Evolutionary conservation across 1,284 basidiomycete genomes (phyloP).

Genomic region (Heliocybe sulcata): DNA sequence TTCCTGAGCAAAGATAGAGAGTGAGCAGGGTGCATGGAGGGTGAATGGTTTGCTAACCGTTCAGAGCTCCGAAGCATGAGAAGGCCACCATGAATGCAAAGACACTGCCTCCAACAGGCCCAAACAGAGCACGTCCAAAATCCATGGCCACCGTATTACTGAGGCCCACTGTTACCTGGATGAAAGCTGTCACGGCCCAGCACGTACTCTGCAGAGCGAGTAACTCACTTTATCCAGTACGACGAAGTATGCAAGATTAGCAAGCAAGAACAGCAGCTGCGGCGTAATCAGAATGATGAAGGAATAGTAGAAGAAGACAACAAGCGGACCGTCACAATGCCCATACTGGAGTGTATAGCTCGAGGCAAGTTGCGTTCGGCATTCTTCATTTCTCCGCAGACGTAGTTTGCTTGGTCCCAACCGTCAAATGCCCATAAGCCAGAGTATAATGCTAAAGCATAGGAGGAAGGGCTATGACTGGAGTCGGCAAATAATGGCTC

Average conservation of each 20-base stretch:
- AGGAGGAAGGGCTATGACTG: conserved; percentile 73
- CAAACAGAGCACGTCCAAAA: conserved; percentile 85
- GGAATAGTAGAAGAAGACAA: conserved; percentile 17
- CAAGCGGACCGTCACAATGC: conserved; percentile 69
- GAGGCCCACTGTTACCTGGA: conserved; percentile 52
- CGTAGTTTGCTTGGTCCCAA: conserved; percentile 88
- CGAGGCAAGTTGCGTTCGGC: conserved; percentile 84
- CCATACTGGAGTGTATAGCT: conserved; percentile 86
- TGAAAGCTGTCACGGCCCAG: not conserved
- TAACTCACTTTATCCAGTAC: conserved; percentile 73
- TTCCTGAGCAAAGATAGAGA: conserved; percentile 41
- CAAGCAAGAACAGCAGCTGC: conserved; percentile 69
- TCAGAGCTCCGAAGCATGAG: conserved; percentile 90
- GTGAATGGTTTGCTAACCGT: conserved; percentile 39
- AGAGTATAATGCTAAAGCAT: conserved; percentile 92
- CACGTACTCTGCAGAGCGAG: not conserved
- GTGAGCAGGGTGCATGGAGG: not conserved
- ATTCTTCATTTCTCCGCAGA: conserved; percentile 87
- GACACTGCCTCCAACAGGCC: conserved; percentile 76
- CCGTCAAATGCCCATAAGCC: conserved; percentile 96
- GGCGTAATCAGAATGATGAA: not conserved
- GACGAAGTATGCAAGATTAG: conserved; percentile 90
- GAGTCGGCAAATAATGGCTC: conserved; percentile 70
- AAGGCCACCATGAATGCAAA: conserved; percentile 91
- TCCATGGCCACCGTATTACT: conserved; percentile 95